Base-by-base conservation (phyloP, 2,329 filamentous ascomycete genomes). In the Coniosporium tulheliwenetii region DNA sequence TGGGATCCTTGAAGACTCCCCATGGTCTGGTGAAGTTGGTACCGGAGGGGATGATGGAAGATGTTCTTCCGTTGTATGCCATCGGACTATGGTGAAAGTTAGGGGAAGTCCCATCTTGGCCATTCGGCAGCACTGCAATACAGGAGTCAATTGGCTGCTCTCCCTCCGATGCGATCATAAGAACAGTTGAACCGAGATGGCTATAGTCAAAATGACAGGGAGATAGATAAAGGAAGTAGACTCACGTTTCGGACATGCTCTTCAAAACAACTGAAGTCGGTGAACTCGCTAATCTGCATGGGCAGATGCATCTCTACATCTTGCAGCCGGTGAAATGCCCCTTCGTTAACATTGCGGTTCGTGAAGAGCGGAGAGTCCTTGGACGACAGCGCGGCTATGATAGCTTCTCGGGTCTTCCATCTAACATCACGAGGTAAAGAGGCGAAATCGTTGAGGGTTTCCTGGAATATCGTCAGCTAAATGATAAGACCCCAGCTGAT, bases 41-140 rank as follows among this genome's bases (percentile, higher is more conserved):
- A 31, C 69, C 66, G 35, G 67, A 67, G 26, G 69, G 48, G 4
- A 67, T 63, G 14, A 78, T 64, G 2, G 67, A 70, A 4, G 69
- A 71, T 2, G 71, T 63, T 3, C 73, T 64, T 0, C 73, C 73
- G 30, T 65, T 65, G 43, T 79, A 77, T 0, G 65, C 73, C 56
- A 66, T 16, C 55, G 73, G 43, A 26, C 19, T 26, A 7, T 26
- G 19, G 19, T 26, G 19, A 7, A 26, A 26, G 19, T 26, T 26
- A 7, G 19, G 19, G 19, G 19, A 26, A 26, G 19, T 4, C 7
- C 19, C 19, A 26, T 26, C 19, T 26, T 26, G 19, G 19, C 19
- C 19, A 26, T 26, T 26, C 19, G 19, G 19, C 19, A 26, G 19
- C 19, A 26, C 19, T 26, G 7, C 19, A 26, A 7, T 7, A 26